Evolutionary conservation across 2,329 filamentous ascomycete species (phyloP).

Genomic region (Cladobotryum mycophilum): DNA sequence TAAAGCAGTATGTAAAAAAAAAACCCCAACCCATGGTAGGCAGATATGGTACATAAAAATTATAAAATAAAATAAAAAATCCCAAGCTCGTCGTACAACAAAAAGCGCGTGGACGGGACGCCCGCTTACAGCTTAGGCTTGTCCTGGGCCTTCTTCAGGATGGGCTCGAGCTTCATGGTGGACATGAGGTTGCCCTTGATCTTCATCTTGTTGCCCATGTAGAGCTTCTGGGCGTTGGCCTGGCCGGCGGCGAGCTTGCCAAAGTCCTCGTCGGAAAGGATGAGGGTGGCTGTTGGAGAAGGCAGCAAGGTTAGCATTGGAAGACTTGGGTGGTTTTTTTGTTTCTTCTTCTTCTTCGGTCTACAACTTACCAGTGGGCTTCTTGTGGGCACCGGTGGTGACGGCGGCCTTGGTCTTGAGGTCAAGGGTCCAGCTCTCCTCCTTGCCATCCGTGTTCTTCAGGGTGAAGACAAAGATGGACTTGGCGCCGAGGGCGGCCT

Average conservation of each 20-base stretch:
- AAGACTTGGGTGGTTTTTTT: not conserved
- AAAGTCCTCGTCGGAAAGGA: constrained; percentile 82
- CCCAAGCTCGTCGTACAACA: not conserved
- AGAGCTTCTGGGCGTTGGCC: constrained; percentile 88
- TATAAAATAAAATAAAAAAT: too few relatives aligned
- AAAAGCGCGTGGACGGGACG: too few relatives aligned
- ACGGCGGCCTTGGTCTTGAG: constrained; percentile 85
- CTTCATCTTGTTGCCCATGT: constrained; percentile 99
- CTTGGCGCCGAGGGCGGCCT: constrained; percentile 82
- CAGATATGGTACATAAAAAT: constrained; percentile 9
- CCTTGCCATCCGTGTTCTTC: constrained; percentile 78
- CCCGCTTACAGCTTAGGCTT: constrained; percentile 73
- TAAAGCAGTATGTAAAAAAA: constrained; percentile 10
- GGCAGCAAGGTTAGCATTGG: not conserved
- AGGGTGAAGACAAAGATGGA: constrained; percentile 87
- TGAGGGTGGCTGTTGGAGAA: constrained; percentile 64
- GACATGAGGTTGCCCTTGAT: constrained; percentile 98
- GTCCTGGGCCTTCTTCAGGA: constrained; percentile 79
- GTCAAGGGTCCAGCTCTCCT: constrained; percentile 89
- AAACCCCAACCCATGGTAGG: constrained; percentile 3
- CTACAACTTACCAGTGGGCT: constrained; percentile 66
- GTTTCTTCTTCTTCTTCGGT: too few relatives aligned
- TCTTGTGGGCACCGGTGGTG: constrained; percentile 68
- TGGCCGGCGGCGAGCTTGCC: constrained; percentile 74
- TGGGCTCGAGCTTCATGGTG: constrained; percentile 91